Evolutionary conservation across 371 early-diverging fungal genomes (phyloP), one percentile per base, ranked within the genome.

Genomic region (Apophysomyces variabilis): DNA sequence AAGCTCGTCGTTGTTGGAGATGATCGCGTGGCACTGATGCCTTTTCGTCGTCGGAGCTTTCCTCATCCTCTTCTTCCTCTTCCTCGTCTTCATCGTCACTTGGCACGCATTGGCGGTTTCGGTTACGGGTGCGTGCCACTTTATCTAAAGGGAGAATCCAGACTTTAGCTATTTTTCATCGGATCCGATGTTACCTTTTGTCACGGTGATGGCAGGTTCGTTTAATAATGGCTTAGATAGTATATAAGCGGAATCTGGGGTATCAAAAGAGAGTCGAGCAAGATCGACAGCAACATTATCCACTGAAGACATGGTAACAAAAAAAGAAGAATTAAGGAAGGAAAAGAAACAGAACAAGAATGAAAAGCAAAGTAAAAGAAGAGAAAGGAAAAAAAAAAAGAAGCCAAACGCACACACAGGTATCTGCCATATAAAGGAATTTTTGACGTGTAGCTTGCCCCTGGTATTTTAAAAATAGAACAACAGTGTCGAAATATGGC

Each of bases 1-100:
- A 32, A 35, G 58, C 21, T 26, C 54, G 54, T 50, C 54, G 54
- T 21, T 50, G 54, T 21, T 50, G 54, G 21, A 50, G 54, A 11
- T 65, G 58, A 21, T 43, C 57, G 38, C 59, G 65, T 18, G 65
- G 65, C 32, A 59, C 61, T 9, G 57, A 46, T 7, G 43, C 58
- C 13, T 60, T 56, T 44, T 78, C 71, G 26, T 75, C 74, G 45
- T 73, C 76, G 37, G 66, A 66, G 37, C 72, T 68, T 11, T 60
- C 68, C 8, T 60, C 45, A 4, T 66, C 66, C 5, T 56, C 56
- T 8, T 72, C 74, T 0, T 77, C 75, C 0, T 80, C 75, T 7
- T 73, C 74, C 1, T 71, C 72, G 12, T 73, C 74, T 64, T 80
- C 80, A 58, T 77, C 77, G 60, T 80, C 80, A 37, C 80, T 80